Conservation (phyloP, 805 yeast genomes). For the Kuraishia cidri region DNA sequence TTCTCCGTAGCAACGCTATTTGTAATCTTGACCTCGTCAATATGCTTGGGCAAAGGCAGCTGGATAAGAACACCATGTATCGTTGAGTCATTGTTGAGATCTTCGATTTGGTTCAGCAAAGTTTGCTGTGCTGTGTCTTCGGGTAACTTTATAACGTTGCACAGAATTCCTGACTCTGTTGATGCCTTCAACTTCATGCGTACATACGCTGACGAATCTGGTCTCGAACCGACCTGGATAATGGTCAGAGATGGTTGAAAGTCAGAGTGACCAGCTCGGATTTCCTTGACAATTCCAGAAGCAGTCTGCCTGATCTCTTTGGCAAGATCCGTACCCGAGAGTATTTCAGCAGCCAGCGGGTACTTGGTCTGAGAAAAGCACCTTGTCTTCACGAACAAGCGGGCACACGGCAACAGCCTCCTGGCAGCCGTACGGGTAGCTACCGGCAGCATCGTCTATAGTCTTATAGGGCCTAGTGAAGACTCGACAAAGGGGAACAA, state of each 20-base stretch:
- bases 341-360: conserved; percentile 16
- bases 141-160: conserved; percentile 56
- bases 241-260: conserved; percentile 76
- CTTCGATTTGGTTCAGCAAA: conserved; percentile 47
- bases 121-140: conserved; percentile 53
- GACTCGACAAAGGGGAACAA: too few relatives aligned
- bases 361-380: conserved; percentile 8
- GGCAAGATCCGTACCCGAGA: conserved; percentile 41
- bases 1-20: conserved; percentile 72
- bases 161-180: conserved; percentile 66
- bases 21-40: conserved; percentile 75
- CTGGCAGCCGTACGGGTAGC: too few relatives aligned
- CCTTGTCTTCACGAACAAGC: too few relatives aligned
- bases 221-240: conserved; percentile 83
- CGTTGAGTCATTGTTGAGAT: conserved; percentile 61
- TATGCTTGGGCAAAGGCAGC: conserved; percentile 76
- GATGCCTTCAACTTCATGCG: conserved; percentile 90
- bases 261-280: conserved; percentile 30
- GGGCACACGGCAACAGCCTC: too few relatives aligned
- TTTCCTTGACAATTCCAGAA: conserved; percentile 29
- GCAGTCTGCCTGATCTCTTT: conserved; percentile 34
- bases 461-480: too few relatives aligned
- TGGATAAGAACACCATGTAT: conserved; percentile 88
- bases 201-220: conserved; percentile 88
- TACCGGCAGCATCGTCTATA: too few relatives aligned